These are phyloP conservation scores for Penicillium sp. DNA, from an alignment of 2,329 filamentous ascomycete species.

Conservation along the genomic window DNA sequence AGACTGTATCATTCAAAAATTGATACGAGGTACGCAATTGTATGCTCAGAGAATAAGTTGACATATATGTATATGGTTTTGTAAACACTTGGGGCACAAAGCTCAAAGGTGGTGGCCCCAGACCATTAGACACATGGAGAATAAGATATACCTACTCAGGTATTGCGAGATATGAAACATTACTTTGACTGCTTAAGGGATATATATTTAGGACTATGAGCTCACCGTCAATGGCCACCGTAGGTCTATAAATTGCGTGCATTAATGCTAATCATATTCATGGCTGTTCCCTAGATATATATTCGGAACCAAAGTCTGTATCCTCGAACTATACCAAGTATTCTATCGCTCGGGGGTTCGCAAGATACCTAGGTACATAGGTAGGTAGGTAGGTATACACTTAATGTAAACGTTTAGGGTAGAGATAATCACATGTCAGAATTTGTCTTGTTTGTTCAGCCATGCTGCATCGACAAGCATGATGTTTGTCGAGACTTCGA, in stretches of 20 bases:
- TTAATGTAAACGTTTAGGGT: not conserved
- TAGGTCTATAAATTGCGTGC: not conserved
- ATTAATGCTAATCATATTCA: not conserved
- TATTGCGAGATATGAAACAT: not conserved
- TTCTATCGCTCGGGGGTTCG: not conserved
- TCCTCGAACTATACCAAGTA: not conserved
- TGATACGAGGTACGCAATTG: not conserved
- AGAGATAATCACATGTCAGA: constrained; percentile 2
- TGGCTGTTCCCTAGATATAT: not conserved
- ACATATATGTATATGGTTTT: too few species aligned
- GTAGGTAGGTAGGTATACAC: not conserved
- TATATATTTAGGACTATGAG: not conserved
- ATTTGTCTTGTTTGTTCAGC: not conserved
- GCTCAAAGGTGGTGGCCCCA: not conserved
- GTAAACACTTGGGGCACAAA: not conserved
- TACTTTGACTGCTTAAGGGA: not conserved
- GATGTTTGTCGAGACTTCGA: not conserved
- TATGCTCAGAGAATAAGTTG: too few species aligned
- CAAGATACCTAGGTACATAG: not conserved
- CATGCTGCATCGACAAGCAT: not conserved
- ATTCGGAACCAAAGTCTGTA: not conserved
- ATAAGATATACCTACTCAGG: not conserved
- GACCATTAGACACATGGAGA: not conserved
- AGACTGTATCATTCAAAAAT: not conserved
- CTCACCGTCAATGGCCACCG: not conserved